A percentile compares a stretch with the other conserved stretches of the same genome.
Evolutionary conservation across 768 basidiomycete species (phyloP).

Genomic region (Rubroboletus satanas): DNA sequence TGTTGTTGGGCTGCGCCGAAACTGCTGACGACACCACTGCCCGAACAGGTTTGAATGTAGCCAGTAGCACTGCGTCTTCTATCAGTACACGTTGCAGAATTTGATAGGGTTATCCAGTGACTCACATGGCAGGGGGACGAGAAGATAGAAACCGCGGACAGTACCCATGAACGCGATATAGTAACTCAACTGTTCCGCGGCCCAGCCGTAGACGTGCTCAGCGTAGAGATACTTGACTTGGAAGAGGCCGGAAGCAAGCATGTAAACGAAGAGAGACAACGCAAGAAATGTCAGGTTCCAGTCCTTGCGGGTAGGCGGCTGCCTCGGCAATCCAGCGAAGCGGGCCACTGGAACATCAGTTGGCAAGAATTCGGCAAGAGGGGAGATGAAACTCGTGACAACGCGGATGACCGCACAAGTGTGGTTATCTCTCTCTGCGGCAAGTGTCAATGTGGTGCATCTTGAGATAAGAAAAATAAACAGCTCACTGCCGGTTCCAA

Average conservation of each 20-base stretch:
- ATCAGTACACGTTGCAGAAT: constrained; percentile 35
- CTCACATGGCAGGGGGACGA: constrained; percentile 68
- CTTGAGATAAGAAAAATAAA: background rate
- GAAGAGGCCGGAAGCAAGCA: constrained; percentile 67
- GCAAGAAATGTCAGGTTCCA: constrained; percentile 75
- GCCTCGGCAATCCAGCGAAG: constrained; percentile 54
- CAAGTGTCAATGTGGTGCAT: background rate
- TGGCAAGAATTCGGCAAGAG: constrained; percentile 69
- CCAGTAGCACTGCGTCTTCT: constrained; percentile 48
- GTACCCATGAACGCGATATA: constrained; percentile 72
- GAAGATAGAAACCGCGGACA: constrained; percentile 59
- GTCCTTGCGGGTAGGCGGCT: constrained; percentile 54
- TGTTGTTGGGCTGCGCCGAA: constrained; percentile 1
- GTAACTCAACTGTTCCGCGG: constrained; percentile 63
- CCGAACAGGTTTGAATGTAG: constrained; percentile 51
- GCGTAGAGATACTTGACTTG: constrained; percentile 78
- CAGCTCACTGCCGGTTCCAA: constrained; percentile 9
- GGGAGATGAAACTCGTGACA: constrained; percentile 49
- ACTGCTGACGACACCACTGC: constrained; percentile 5
- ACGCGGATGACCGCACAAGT: constrained; percentile 23
- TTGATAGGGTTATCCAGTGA: constrained; percentile 10
- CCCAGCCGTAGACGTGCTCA: constrained; percentile 68
- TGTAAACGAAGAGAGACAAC: constrained; percentile 55
- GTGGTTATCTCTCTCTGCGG: background rate
- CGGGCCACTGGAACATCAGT: constrained; percentile 40